Percentiles rank a stretch among this genome's conserved stretches.
These are phyloP conservation scores for Trichoderma semiorbis DNA, from an alignment of 2,329 filamentous ascomycete species.

Conservation along the genomic window DNA sequence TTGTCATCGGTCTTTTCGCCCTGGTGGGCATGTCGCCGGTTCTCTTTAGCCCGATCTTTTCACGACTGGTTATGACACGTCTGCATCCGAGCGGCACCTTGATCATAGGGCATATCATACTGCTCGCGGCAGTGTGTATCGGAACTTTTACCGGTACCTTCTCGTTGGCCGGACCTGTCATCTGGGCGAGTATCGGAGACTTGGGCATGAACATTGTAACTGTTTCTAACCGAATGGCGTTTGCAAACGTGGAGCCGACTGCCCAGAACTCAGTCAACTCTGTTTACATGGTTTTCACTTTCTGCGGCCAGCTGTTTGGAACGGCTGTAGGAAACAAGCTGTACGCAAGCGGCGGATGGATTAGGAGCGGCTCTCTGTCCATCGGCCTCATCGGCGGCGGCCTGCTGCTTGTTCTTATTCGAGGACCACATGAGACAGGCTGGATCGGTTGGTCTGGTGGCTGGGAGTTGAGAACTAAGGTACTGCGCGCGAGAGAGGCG, in stretches of 20 bases:
- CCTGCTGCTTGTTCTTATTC: constrained; percentile 28
- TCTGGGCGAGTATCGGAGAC: constrained; percentile 69
- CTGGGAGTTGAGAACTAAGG: constrained; percentile 19
- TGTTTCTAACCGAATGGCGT: constrained; percentile 67
- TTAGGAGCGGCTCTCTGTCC: constrained; percentile 41
- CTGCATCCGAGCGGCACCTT: constrained; percentile 67
- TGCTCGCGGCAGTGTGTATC: constrained; percentile 59
- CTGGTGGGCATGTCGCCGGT: constrained; percentile 72
- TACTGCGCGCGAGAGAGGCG: background rate
- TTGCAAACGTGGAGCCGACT: constrained; percentile 68
- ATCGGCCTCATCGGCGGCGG: constrained; percentile 28
- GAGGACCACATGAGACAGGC: constrained; percentile 31
- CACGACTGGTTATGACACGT: constrained; percentile 59
- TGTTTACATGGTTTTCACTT: constrained; percentile 74
- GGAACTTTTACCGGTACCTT: constrained; percentile 66
- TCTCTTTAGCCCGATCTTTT: constrained; percentile 64
- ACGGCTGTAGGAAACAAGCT: constrained; percentile 56
- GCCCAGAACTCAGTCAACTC: constrained; percentile 75
- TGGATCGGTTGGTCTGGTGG: constrained; percentile 35
- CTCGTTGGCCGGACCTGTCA: constrained; percentile 66
- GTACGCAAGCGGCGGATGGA: constrained; percentile 51
- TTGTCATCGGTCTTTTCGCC: constrained; percentile 74
- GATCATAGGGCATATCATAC: constrained; percentile 56
- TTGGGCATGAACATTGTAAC: constrained; percentile 70
- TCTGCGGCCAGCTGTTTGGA: constrained; percentile 72